A percentile compares a stretch with the other conserved stretches of the same genome.
These are phyloP conservation scores for Cornus florida DNA, from an alignment of 148 eudicot genomes.

Conservation along the genomic window DNA sequence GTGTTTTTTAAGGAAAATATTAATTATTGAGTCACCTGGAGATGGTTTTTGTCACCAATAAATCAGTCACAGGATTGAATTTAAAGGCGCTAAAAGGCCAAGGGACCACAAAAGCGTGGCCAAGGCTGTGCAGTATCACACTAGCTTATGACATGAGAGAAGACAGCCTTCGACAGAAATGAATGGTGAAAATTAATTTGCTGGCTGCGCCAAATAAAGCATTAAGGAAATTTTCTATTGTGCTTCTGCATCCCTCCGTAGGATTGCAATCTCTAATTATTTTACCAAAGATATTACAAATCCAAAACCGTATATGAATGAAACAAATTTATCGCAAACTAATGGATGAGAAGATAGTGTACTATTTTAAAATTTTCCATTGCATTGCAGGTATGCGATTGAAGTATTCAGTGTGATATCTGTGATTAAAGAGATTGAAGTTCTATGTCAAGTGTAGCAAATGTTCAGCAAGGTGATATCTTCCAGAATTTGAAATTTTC, in stretches of 20 bases:
- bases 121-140: not conserved
- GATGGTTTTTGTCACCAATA: not conserved
- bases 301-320: not conserved
- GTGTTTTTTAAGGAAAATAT: not conserved
- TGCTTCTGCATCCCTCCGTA: not conserved
- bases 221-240: not conserved
- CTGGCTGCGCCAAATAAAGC: not conserved
- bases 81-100: not conserved
- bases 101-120: not conserved
- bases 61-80: slow-evolving; percentile 3
- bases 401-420: too few relatives aligned
- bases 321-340: not conserved
- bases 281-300: not conserved
- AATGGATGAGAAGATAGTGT: not conserved
- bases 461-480: not conserved
- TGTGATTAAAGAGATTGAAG: too few relatives aligned
- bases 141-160: not conserved
- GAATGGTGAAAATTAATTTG: not conserved
- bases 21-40: not conserved
- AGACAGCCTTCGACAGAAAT: not conserved
- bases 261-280: slow-evolving; percentile 3
- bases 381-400: too few relatives aligned
- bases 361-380: too few relatives aligned
- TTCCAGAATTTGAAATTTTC: not conserved
- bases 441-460: too few relatives aligned